phyloP scores from a whole-genome alignment of 2,329 filamentous ascomycete genomes.

The Ceratocystis diversiconidia region DNA sequence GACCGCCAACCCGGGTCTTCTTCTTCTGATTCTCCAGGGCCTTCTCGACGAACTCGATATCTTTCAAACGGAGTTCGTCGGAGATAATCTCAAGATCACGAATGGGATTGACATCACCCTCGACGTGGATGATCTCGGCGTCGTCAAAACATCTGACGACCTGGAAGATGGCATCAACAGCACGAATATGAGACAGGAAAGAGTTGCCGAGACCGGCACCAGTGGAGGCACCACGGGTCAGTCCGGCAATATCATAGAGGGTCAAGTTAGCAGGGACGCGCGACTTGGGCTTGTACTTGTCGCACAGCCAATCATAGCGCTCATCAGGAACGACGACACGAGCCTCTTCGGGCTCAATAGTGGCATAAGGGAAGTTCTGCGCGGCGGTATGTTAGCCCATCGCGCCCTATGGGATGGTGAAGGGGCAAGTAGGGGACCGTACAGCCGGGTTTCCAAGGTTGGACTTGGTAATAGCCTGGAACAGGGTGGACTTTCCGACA shows the following conservation, averaged over 20 bases:
- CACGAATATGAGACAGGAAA: constrained; percentile 96
- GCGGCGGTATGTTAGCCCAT: constrained; percentile 20
- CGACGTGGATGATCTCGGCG: constrained; percentile 98
- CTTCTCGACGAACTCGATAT: constrained; percentile 97
- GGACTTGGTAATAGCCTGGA: constrained; percentile 98
- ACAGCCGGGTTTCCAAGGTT: constrained; percentile 92
- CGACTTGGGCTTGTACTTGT: constrained; percentile 97
- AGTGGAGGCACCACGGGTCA: constrained; percentile 89
- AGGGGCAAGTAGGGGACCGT: constrained; percentile 31
- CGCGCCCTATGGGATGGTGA: constrained; percentile 25
- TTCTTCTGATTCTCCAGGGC: constrained; percentile 82
- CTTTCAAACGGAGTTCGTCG: constrained; percentile 91
- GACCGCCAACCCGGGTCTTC: constrained; percentile 85
- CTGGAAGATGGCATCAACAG: constrained; percentile 95
- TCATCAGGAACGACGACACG: constrained; percentile 94
- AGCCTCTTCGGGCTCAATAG: constrained; percentile 96
- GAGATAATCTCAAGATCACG: constrained; percentile 93
- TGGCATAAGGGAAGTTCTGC: constrained; percentile 96
- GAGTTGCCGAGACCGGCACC: constrained; percentile 95
- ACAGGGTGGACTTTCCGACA: constrained; percentile 97
- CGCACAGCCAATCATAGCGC: constrained; percentile 85
- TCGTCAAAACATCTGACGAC: constrained; percentile 96
- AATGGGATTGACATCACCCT: constrained; percentile 92
- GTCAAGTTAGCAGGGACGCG: constrained; percentile 93
- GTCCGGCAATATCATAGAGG: constrained; percentile 94